phyloP scores from a whole-genome alignment of 805 yeast genomes.

The Gaillardinia entomophila region DNA sequence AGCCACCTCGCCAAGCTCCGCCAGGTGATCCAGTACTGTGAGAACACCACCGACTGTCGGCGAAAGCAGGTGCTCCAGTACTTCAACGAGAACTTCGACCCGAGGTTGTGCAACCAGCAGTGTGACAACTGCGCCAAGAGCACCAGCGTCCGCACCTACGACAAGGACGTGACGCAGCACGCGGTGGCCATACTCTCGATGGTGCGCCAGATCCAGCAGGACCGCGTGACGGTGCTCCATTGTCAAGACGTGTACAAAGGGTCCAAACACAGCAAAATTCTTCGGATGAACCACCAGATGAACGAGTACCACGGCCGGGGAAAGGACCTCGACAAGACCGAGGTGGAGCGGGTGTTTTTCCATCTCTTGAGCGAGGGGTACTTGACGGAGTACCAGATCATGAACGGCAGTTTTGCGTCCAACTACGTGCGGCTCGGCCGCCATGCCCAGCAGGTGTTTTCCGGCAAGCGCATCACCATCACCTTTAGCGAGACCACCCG shows the following conservation, averaged over 20 bases:
- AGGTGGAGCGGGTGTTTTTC: slow-evolving; percentile 78
- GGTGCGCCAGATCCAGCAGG: slow-evolving; percentile 49
- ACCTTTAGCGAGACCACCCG: slow-evolving; percentile 39
- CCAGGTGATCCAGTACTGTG: slow-evolving; percentile 88
- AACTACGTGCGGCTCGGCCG: slow-evolving; percentile 66
- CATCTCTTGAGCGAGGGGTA: slow-evolving; percentile 62
- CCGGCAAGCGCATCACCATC: slow-evolving; percentile 45
- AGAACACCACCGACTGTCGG: slow-evolving; percentile 84
- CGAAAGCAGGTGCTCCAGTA: slow-evolving; percentile 84
- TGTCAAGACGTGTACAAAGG: slow-evolving; percentile 84
- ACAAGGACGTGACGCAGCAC: slow-evolving; percentile 61
- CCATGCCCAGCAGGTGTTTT: slow-evolving; percentile 44
- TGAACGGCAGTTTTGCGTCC: slow-evolving; percentile 69
- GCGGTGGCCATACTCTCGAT: slow-evolving; percentile 57
- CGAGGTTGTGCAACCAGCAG: slow-evolving; percentile 55
- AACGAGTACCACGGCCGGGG: slow-evolving; percentile 70
- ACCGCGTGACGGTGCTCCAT: slow-evolving; percentile 68
- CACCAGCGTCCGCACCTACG: slow-evolving; percentile 31
- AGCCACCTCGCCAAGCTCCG: slow-evolving; percentile 71
- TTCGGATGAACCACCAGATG: slow-evolving; percentile 55
- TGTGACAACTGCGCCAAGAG: slow-evolving; percentile 76
- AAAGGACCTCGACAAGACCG: slow-evolving; percentile 53
- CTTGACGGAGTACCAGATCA: slow-evolving; percentile 64
- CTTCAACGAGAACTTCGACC: slow-evolving; percentile 78
- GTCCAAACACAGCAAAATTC: slow-evolving; percentile 54